Evolutionary conservation across 805 yeast species (phyloP).

Genomic region (Wickerhamomyces bovis): DNA sequence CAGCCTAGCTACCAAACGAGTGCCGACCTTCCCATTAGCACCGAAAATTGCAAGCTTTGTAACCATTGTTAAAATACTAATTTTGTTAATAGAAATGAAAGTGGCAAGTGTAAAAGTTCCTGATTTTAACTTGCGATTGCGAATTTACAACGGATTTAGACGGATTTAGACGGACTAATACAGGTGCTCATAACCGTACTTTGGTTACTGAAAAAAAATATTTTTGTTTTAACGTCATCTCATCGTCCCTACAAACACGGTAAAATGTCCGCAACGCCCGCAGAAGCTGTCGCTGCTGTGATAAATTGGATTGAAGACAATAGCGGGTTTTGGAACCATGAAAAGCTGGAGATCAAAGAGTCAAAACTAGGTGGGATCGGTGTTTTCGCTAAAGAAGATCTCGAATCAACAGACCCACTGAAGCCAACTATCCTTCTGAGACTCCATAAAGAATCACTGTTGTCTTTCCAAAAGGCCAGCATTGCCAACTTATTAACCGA

Average conservation of each 20-base stretch:
- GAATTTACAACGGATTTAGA: no score
- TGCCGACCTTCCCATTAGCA: conserved; percentile 59
- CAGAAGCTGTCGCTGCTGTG: conserved; percentile 18
- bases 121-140: no score
- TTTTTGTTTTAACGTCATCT: no score
- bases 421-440: conserved; percentile 36
- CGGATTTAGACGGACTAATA: no score
- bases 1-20: conserved; percentile 34
- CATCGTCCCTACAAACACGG: no score
- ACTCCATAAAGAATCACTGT: conserved; percentile 53
- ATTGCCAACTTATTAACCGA: conserved; percentile 67
- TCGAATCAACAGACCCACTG: conserved; percentile 29
- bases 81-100: neutral
- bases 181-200: no score
- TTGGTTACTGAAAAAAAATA: no score
- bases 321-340: conserved; percentile 49
- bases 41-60: conserved; percentile 45
- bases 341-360: conserved; percentile 35
- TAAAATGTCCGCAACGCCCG: conserved; percentile 27
- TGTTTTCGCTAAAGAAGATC: conserved; percentile 49
- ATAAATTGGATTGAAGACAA: conserved; percentile 48
- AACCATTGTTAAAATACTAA: conserved; percentile 3
- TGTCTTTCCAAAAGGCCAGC: conserved; percentile 52
- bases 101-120: neutral
- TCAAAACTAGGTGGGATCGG: conserved; percentile 65